A percentile compares a stretch with the other conserved stretches of the same genome.
phyloP scores from a whole-genome alignment of 352 stramenopile genomes.

The Achlya hypogyna region DNA sequence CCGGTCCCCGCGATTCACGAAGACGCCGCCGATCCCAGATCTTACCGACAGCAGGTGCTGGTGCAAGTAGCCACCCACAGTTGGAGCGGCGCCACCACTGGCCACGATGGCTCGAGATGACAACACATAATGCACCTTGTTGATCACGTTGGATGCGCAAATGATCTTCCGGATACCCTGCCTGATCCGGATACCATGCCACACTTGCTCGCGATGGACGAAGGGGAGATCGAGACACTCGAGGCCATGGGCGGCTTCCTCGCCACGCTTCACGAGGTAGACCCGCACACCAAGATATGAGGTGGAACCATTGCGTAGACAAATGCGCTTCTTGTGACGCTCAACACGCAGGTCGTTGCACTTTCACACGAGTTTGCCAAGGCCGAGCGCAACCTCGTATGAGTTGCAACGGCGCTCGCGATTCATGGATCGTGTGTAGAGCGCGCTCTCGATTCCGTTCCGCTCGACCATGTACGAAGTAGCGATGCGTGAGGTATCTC shows the following conservation, averaged over 20 bases:
- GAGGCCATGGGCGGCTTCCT: constrained; percentile 16
- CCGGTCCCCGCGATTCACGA: too few species aligned
- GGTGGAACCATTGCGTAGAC: background rate
- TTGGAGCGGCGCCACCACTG: too few species aligned
- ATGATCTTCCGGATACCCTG: background rate
- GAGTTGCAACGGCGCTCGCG: background rate
- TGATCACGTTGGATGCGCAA: too few species aligned
- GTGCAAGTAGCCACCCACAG: too few species aligned
- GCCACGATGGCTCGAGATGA: too few species aligned
- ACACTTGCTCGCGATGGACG: background rate
- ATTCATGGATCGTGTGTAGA: background rate
- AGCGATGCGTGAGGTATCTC: constrained; percentile 15
- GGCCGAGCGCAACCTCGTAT: constrained; percentile 16
- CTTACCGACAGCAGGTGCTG: too few species aligned
- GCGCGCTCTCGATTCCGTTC: constrained; percentile 18
- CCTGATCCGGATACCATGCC: background rate
- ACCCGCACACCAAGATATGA: background rate
- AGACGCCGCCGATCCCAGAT: too few species aligned
- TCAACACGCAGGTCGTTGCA: constrained; percentile 19
- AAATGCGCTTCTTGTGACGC: constrained; percentile 5
- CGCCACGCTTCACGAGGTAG: constrained; percentile 15
- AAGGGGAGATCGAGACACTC: constrained; percentile 14
- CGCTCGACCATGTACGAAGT: constrained; percentile 20
- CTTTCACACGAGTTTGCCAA: constrained; percentile 16
- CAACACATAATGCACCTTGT: too few species aligned